Evolutionary conservation across 2,329 filamentous ascomycete species (phyloP), one percentile per base, ranked within the genome.

Genomic region (Juglanconis oblonga): DNA sequence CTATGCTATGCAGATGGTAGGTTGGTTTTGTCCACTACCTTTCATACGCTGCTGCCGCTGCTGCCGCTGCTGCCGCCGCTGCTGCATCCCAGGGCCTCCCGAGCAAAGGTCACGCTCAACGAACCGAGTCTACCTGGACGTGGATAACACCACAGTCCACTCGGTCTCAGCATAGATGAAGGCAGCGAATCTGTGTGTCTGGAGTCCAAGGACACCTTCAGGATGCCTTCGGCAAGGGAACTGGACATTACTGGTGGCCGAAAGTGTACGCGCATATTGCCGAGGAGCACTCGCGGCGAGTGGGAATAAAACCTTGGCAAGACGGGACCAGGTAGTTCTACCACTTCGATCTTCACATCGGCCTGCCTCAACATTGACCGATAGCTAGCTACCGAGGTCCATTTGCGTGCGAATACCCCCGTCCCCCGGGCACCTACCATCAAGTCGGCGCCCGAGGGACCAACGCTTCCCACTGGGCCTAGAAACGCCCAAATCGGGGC

Each of bases 201-300:
- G 3, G 73, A 73, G 40, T 77, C 74, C 65, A 79, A 78, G 62
- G 72, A 76, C 48, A 73, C 71, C 6, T 82, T 80, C 66, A 73
- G 76, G 59, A 67, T 70, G n/a, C 79, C 79, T 17, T 24, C 24
- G 24, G 24, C 24, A 24, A 24, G 24, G 24, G 24, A 24, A 24
- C 24, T 24, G 24, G 24, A 52, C 55, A 4, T 70, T 81, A 13
- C 70, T 84, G 45, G 72, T 80, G 2, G 67, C 64, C 13, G 79
- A 83, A 63, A 72, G 82, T 24, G 24, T 24, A 2, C 52, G 73
- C 72, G 31, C 80, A 83, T 64, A 80, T 82, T 82, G 70, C 81
- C 81, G 1, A 74, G 72, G 7, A 77, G 76, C 44, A 65, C 57
- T 73, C 4, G 62, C 64, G 49, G 24, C 24, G 24, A 24, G 24